A percentile compares a stretch with the other conserved stretches of the same genome.
Evolutionary conservation across 169 alveolate species (phyloP).

Genomic region (Cryptosporidium andersoni): DNA sequence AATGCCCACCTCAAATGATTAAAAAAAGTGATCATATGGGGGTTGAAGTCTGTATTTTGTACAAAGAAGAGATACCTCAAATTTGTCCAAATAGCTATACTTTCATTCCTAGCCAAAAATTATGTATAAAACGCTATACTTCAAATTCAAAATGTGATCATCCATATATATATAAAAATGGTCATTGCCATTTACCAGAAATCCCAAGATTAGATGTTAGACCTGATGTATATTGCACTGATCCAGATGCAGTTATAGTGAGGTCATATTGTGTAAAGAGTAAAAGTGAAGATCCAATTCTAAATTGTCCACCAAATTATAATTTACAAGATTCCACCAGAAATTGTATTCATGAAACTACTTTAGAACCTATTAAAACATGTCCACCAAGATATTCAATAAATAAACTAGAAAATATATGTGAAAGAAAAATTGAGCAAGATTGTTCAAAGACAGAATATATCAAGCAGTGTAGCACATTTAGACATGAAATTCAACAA

Average conservation of each 20-base stretch:
- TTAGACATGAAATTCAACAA: constrained; percentile 6
- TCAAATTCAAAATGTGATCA: constrained; percentile 25
- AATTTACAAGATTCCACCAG: not conserved
- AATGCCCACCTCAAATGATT: constrained; percentile 43
- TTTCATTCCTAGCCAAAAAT: constrained; percentile 7
- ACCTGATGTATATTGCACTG: constrained; percentile 38
- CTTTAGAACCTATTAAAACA: constrained; percentile 38
- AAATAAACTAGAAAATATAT: constrained; percentile 8
- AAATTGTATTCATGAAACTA: constrained; percentile 27
- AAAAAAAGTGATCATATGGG: constrained; percentile 34
- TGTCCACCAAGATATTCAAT: constrained; percentile 60
- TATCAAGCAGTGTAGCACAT: constrained; percentile 19
- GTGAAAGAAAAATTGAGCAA: constrained; percentile 50
- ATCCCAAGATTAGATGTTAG: not conserved
- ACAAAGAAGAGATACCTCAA: constrained; percentile 19
- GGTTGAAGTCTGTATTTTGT: constrained; percentile 16
- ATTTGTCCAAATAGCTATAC: constrained; percentile 43
- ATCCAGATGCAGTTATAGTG: constrained; percentile 42
- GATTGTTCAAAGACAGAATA: constrained; percentile 56
- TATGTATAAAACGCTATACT: constrained; percentile 11
- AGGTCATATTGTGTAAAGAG: constrained; percentile 44
- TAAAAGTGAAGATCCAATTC: constrained; percentile 19
- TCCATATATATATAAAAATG: constrained; percentile 26
- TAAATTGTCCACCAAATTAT: constrained; percentile 27
- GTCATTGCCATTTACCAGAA: constrained; percentile 36